A percentile compares a stretch with the other conserved stretches of the same genome.
Evolutionary conservation across 805 yeast species (phyloP).

Genomic region (Yamadazyma sp.): DNA sequence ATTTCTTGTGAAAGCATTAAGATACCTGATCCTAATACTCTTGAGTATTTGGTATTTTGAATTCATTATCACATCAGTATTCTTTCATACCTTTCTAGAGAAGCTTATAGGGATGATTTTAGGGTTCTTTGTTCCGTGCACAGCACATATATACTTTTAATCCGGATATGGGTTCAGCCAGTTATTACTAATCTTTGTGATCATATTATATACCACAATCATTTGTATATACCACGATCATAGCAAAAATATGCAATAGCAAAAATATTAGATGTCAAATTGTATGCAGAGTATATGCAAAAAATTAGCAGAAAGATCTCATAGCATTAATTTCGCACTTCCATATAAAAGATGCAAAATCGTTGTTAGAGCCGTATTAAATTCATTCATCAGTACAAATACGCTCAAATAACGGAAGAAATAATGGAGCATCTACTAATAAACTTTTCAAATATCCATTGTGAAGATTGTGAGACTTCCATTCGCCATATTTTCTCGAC

Average conservation of each 20-base stretch:
- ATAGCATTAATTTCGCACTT: not conserved
- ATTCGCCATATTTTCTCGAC: conserved; percentile 19
- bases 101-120: conserved; percentile 41
- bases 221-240: not conserved
- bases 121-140: conserved; percentile 36
- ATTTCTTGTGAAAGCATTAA: too few species aligned
- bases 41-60: conserved; percentile 34
- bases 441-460: conserved; percentile 49
- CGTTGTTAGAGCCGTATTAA: too few species aligned
- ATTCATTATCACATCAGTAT: conserved; percentile 43
- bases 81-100: conserved; percentile 48
- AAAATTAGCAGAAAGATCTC: too few species aligned
- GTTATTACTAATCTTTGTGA: too few species aligned
- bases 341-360: too few species aligned
- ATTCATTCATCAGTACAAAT: too few species aligned
- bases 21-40: too few species aligned
- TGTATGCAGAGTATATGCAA: too few species aligned
- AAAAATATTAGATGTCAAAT: too few species aligned
- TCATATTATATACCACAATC: too few species aligned
- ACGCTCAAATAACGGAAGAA: not conserved
- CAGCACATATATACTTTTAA: too few species aligned
- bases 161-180: too few species aligned
- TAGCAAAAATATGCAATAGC: conserved; percentile 1
- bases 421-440: conserved; percentile 22
- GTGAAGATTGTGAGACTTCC: conserved; percentile 47